Percentiles rank a stretch among this genome's conserved stretches.
Conservation (phyloP, 1,284 basidiomycete genomes). For the Tremellales sp. region DNA sequence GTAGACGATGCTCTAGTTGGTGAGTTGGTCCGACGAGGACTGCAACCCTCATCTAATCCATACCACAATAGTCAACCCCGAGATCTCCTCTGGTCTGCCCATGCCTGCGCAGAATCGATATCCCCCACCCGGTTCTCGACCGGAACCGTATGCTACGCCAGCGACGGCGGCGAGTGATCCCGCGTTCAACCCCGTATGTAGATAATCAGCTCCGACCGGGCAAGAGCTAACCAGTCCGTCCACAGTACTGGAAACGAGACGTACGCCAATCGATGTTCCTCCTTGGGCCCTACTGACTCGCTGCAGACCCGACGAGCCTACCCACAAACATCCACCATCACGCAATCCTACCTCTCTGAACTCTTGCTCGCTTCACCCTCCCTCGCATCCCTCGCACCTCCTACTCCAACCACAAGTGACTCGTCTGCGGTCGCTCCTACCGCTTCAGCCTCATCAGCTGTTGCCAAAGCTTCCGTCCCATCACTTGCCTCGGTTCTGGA, state of each 20-base stretch:
- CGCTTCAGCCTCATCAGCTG: slow-evolving; percentile 53
- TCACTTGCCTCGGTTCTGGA: slow-evolving; percentile 57
- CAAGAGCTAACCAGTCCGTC: no score
- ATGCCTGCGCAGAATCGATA: slow-evolving; percentile 67
- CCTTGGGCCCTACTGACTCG: not conserved
- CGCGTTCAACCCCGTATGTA: slow-evolving; percentile 37
- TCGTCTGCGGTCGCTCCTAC: slow-evolving; percentile 24
- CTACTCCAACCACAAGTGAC: slow-evolving; percentile 53
- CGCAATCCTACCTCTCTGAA: slow-evolving; percentile 71
- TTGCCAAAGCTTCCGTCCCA: slow-evolving; percentile 43
- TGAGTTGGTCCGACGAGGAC: slow-evolving; percentile 51
- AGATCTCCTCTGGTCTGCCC: slow-evolving; percentile 89
- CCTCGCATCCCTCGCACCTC: slow-evolving; percentile 70
- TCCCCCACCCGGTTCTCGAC: slow-evolving; percentile 79
- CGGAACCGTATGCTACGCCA: slow-evolving; percentile 78
- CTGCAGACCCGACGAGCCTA: slow-evolving; percentile 66
- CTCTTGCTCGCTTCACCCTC: slow-evolving; percentile 77
- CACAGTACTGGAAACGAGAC: slow-evolving; percentile 92
- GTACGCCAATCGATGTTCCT: slow-evolving; percentile 48
- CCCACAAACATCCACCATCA: slow-evolving; percentile 79
- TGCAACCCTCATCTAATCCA: not conserved
- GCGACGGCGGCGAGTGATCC: slow-evolving; percentile 70
- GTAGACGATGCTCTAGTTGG: slow-evolving; percentile 75
- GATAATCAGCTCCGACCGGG: not conserved
- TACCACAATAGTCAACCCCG: slow-evolving; percentile 62